phyloP scores from a whole-genome alignment of 2,329 filamentous ascomycete genomes.

The Alternaria arborescens region DNA sequence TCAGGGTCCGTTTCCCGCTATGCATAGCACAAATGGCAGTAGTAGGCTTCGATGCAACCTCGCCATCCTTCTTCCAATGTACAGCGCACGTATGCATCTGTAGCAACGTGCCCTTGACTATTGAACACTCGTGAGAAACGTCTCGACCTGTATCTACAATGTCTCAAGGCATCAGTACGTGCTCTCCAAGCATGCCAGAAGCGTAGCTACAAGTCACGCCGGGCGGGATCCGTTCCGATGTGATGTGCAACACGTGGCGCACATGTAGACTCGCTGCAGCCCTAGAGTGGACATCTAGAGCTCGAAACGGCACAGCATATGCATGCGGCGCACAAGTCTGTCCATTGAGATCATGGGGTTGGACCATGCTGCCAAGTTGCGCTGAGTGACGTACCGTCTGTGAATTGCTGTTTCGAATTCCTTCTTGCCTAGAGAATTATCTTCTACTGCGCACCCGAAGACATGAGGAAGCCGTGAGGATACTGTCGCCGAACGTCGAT shows the following conservation, averaged over 20 bases:
- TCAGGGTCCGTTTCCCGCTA: constrained; percentile 21
- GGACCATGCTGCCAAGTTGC: constrained; percentile 26
- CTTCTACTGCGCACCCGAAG: background rate
- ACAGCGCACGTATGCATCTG: background rate
- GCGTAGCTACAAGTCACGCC: background rate
- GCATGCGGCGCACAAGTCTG: constrained; percentile 17
- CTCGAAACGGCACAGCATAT: constrained; percentile 20
- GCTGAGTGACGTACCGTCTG: constrained; percentile 22
- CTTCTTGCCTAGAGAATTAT: background rate
- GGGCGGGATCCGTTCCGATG: constrained; percentile 7
- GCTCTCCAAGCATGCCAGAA: background rate
- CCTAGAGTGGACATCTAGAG: constrained; percentile 9
- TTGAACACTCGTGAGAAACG: background rate
- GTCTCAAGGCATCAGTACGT: background rate
- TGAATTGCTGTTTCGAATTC: constrained; percentile 2
- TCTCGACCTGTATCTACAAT: background rate
- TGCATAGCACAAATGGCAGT: constrained; percentile 1
- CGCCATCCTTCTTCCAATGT: background rate
- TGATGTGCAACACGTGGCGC: constrained; percentile 18
- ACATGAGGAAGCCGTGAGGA: constrained; percentile 9
- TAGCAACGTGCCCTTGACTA: background rate
- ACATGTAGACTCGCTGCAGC: constrained; percentile 10
- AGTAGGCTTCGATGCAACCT: background rate
- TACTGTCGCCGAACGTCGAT: constrained; percentile 4
- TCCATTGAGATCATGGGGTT: constrained; percentile 20